Evolutionary conservation across 768 basidiomycete species (phyloP), one percentile per base, ranked within the genome.

Genomic region (Boletus fagicola): DNA sequence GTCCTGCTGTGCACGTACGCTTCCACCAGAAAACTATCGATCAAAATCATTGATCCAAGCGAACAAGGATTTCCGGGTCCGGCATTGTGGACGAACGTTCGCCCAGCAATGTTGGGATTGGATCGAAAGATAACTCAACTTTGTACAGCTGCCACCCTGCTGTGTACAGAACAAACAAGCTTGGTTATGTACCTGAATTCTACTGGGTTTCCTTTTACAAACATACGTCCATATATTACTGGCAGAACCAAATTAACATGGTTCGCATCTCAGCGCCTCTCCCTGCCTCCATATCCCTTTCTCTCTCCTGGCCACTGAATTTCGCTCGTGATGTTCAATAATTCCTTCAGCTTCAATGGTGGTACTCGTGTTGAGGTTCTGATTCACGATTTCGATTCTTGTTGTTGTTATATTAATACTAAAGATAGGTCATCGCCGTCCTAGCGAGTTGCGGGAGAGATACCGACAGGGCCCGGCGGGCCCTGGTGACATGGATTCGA

Each of bases 361-460:
- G 66, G 48, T 39, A 69, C 72, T 47, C 70, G 68, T 15, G 54
- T 66, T 44, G 70, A 71, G 67, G 70, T 71, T n/a, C 33, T 33
- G 33, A 31, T 54, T 18, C 6, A 20, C 1, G 2, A 16, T 24
- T 15, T 26, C 6, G 1, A 5, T 5, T 26, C 12, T 49, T 24
- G 28, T 11, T 39, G 2, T 6, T 10, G 13, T 51, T 12, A 24
- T 50, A 13, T 26, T 57, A n/a, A 64, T 13, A 18, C 51, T 24
- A 42, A 10, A 9, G 28, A 62, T 38, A 72, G 71, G 71, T 72
- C 54, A 65, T 73, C 49, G 15, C 70, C 8, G 71, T 72, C 28
- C 58, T 72, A n/a, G 71, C 71, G 2, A 74, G 72, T 22, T 72
- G 71, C 47, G 71, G 71, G 8, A 58, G 60, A 33, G 72, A 72